Conservation (phyloP, 2,329 filamentous ascomycete species). For the Calycina herbarum region DNA sequence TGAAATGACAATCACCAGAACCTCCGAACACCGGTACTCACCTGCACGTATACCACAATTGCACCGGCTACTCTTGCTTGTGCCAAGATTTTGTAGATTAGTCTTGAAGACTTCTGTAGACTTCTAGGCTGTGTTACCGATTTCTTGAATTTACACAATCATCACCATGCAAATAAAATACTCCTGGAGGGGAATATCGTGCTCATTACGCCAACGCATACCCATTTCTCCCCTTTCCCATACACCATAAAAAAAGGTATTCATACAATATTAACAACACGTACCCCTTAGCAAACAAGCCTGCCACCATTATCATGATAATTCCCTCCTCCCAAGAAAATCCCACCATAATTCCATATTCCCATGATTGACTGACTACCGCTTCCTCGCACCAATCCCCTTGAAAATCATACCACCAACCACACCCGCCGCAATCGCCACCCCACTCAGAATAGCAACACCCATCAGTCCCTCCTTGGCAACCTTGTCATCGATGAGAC, state of each 20-base stretch:
- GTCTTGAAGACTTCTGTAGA: too few relatives aligned
- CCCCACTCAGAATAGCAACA: conserved; percentile 89
- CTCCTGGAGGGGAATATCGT: background rate
- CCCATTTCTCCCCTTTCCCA: background rate
- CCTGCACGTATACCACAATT: background rate
- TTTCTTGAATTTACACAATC: background rate
- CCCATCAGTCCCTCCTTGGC: conserved; percentile 91
- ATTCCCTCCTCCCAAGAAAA: background rate
- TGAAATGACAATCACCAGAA: background rate
- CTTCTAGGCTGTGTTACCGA: background rate
- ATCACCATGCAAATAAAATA: background rate
- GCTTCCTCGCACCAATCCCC: conserved; percentile 61
- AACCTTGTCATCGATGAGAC: conserved; percentile 93
- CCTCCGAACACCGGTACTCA: background rate
- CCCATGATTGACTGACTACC: conserved; percentile 19
- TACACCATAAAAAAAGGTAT: background rate
- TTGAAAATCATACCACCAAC: conserved; percentile 84
- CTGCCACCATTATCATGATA: conserved; percentile 9
- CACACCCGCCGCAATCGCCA: conserved; percentile 90
- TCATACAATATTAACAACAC: conserved; percentile 11
- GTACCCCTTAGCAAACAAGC: background rate
- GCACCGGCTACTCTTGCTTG: background rate
- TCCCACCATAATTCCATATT: conserved; percentile 2
- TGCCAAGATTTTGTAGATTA: background rate
- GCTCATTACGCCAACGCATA: background rate